Base-by-base conservation (phyloP, 2,329 filamentous ascomycete genomes). In the Monilinia fructigena region DNA sequence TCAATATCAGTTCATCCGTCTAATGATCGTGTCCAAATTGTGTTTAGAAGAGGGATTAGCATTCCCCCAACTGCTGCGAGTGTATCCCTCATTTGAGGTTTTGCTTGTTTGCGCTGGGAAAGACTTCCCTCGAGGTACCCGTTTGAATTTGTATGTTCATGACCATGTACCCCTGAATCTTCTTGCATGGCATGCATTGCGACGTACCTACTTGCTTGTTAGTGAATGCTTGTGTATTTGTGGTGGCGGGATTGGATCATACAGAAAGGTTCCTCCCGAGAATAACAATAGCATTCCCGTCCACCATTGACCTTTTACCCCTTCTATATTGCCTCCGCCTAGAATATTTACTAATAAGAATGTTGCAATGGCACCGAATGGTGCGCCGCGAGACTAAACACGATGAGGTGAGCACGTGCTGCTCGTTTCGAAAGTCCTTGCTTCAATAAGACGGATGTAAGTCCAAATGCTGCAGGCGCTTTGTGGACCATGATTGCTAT, bases 111-210 rank as follows among this genome's bases (percentile, higher is more conserved):
- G 67, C 82, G 80, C 74, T 85, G 82, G 52, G 79, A 73, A 20
- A 76, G 73, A 3, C 79, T 78, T 47, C 60, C 55, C 26, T 88
- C 85, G 8, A 80, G 73, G 74, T 86, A 86, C 62, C 86, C 83
- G 69, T 88, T 87, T 47, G 78, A 75, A 6, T 76, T 74, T 0
- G 77, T 73, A 62, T 80, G 78, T 11, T 72, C 70, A 66, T 85
- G 80, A 20, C 20, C 18, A 40, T 83, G 79, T 8, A 48, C 14
- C 2, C 79, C 76, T 11, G 78, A 77, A 62, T 88, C 86, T 74
- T 97, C 93, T 76, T 96, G 91, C 92, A 98, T 97, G 0, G 93
- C 93, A 76, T 99, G 95, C 93, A 98, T 97, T 0, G 95, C 95
- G 54, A 99, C 95, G 75, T 98, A 97, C 73, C 92, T 96, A 70